Base-by-base conservation (phyloP, 345 rosid species). In the Isatis tinctoria region DNA sequence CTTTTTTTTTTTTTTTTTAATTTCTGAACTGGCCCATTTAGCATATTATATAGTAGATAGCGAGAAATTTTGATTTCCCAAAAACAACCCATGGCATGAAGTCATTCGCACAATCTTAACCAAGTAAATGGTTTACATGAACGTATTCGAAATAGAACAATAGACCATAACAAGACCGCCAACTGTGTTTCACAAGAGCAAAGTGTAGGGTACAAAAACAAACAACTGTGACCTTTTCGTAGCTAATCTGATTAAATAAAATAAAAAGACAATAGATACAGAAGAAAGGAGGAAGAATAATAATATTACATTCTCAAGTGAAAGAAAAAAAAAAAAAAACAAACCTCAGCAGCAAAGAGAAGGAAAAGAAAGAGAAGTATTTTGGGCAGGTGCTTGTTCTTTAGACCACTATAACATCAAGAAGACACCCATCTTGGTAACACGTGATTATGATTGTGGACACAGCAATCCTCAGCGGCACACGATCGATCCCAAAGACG, bases 381-480 rank as follows among this genome's bases (percentile, higher is more conserved):
- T 74, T 65, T 18, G 63, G 72, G 71, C 71, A 74, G 66, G 40
- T 65, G 71, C 65, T 33, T 54, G 65, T 73, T 73, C 65, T 33
- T 35, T 27, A 41, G 54, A 72, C 63, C 76, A 52, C 53, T 62
- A 30, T 32, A 12, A 63, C 47, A 63, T 35, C 60, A 66, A 7
- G 32, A 66, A 7, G 32, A 44, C 41, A 57, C 36, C 22, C 13
- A 18, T 72, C 61, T 51, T 10, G 28, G 30, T 54, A 43, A 44
- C 65, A 10, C 7, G 45, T 16, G 40, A 43, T 18, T 16, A 64
- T 65, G 51, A 54, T 43, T 65, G 65, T 58, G 60, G 71, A 65
- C 48, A 18, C 20, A 41, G 44, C 64, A 30, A 28, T 56, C 77
- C 58, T 56, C 58, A 44, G 66, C 30, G 1, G 77, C 70, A 43